phyloP scores from a whole-genome alignment of 140 eudicot genomes.

The Bidens hawaiensis region DNA sequence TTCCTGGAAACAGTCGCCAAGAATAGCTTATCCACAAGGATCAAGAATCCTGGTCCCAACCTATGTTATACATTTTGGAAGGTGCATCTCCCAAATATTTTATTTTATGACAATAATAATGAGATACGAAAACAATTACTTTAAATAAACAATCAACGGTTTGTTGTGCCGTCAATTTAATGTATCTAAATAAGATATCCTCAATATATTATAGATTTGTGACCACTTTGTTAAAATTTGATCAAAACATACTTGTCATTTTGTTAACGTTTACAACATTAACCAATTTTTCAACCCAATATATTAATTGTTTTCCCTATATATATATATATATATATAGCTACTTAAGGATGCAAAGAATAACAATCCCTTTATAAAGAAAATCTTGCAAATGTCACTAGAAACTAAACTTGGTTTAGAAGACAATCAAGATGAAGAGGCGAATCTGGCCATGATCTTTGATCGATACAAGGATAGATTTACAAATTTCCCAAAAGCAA shows the following conservation, averaged over 20 bases:
- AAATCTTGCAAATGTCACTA: neutral
- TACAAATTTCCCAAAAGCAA: neutral
- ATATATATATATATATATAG: neutral
- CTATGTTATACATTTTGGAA: too few species aligned
- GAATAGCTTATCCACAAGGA: too few species aligned
- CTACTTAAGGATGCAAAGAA: neutral
- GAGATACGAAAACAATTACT: neutral
- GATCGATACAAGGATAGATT: constrained; percentile 14
- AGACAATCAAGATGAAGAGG: constrained; percentile 2
- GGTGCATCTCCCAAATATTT: too few species aligned
- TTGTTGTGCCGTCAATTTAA: neutral
- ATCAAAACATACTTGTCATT: neutral
- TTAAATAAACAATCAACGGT: neutral
- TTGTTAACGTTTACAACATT: neutral
- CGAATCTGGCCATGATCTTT: neutral
- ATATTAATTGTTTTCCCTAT: neutral
- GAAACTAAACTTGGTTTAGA: neutral
- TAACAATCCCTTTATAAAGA: neutral
- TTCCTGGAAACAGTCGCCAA: too few species aligned
- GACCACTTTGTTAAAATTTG: neutral
- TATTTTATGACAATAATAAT: too few species aligned
- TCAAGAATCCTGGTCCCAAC: too few species aligned
- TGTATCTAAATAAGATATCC: neutral
- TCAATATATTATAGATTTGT: neutral
- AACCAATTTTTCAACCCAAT: neutral